Evolutionary conservation across 305 asterid genomes (phyloP), one percentile per base, ranked within the genome.

Genomic region (Withania somnifera): DNA sequence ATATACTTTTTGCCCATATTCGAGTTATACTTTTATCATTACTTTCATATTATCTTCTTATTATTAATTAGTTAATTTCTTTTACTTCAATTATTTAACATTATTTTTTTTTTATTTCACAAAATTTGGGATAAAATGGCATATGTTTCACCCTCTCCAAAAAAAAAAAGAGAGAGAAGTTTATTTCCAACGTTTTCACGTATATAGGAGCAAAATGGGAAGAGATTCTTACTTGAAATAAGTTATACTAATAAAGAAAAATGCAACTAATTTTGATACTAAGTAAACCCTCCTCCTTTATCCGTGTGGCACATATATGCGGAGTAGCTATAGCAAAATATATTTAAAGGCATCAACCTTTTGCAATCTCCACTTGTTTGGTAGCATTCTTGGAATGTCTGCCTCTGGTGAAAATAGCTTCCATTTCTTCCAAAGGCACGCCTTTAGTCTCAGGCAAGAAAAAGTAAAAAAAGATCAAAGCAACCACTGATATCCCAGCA

Each of bases 371-470:
- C 40, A 79, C 75, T 53, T 75, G 75, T 66, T 73, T 82, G 54
- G 17, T 14, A 64, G 0, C 34, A 26, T 13, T 63, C 7, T 53
- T 28, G 22, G 47, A 22, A 71, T 10, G 3, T 47, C 24, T 30
- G 34, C 11, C 5, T 69, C 68, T 9, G 28, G 47, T 63, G 82
- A 93, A 93, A 81, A 93, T 2, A 4, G 73, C 85, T 53, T 94
- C 98, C 93, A 94, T 94, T 20, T 94, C 96, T 87, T 94, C 98
- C 89, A 94, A 75, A 42, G 92, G 63, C 88, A 84, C 84, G 20
- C 98, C 94, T 80, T 80, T 92, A 0, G 98, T 94, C 90, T 94
- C 98, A 26, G 98, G 98, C 82, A 89, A 81, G 73, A 88, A 90
- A 14, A 86, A 82, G 66, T 63, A 91, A 4, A 94, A 91, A 19